These are phyloP conservation scores for Brettanomyces nanus DNA, from an alignment of 805 yeast genomes.

Conservation along the genomic window DNA sequence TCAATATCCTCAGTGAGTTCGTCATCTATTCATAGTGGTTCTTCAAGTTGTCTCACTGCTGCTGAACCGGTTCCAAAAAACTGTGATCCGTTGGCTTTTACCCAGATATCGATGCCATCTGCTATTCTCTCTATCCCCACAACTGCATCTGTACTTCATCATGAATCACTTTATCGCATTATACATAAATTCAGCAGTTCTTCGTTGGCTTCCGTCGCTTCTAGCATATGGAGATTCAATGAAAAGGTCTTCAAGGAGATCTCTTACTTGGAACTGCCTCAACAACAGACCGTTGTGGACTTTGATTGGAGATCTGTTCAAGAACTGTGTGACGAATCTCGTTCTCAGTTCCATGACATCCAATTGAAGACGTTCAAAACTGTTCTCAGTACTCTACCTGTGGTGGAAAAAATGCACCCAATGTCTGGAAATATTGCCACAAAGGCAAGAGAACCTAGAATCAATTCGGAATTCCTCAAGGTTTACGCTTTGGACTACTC, in stretches of 20 bases:
- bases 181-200: not conserved
- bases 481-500: conserved; percentile 42
- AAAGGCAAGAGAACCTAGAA: conserved; percentile 36
- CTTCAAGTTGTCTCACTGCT: not conserved
- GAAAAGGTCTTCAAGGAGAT: not conserved
- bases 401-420: not conserved
- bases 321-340: too few relatives aligned
- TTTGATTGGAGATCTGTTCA: too few relatives aligned
- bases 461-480: conserved; percentile 40
- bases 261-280: too few relatives aligned
- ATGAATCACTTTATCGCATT: not conserved
- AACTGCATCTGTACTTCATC: too few relatives aligned
- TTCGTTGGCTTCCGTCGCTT: not conserved
- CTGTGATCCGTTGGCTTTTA: not conserved
- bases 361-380: conserved; percentile 5
- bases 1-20: not conserved
- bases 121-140: too few relatives aligned
- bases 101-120: too few relatives aligned
- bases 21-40: not conserved
- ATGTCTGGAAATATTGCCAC: not conserved
- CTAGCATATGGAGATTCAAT: not conserved
- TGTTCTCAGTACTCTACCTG: conserved; percentile 2
- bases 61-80: not conserved
- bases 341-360: conserved; percentile 1
- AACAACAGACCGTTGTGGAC: too few relatives aligned